Percentiles rank a stretch among this genome's conserved stretches.
Conservation (phyloP, 2,329 filamentous ascomycete genomes). For the Claviceps maximensis region DNA sequence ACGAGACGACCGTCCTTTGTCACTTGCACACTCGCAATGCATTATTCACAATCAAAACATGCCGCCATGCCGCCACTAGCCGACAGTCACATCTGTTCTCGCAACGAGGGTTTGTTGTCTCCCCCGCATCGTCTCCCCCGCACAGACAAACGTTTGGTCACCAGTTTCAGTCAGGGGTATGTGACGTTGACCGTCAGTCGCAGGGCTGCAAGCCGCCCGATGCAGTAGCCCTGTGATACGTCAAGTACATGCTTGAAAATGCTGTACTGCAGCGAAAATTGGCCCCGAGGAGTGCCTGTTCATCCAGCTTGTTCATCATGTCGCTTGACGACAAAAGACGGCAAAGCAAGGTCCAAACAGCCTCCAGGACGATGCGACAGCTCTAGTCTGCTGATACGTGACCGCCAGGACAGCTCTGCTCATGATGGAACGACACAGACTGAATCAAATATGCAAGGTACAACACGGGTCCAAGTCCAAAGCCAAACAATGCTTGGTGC, state of each 20-base stretch:
- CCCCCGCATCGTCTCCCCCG: background rate
- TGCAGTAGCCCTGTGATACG: background rate
- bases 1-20: background rate
- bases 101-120: background rate
- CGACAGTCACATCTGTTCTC: background rate
- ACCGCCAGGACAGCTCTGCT: background rate
- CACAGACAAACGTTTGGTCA: background rate
- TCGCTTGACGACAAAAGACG: too few relatives aligned
- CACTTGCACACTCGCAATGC: background rate
- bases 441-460: too few relatives aligned
- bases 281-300: too few relatives aligned
- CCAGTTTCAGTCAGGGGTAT: background rate
- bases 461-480: too few relatives aligned
- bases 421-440: background rate
- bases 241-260: background rate
- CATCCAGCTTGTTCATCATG: too few relatives aligned
- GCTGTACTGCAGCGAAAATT: too few relatives aligned
- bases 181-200: background rate
- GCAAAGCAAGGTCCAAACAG: too few relatives aligned
- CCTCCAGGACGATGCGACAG: background rate
- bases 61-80: background rate
- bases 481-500: too few relatives aligned
- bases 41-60: background rate
- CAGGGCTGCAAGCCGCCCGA: background rate
- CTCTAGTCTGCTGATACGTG: too few relatives aligned